Evolutionary conservation across 1,284 basidiomycete species (phyloP).

Genomic region (Boletus hoseneyae): DNA sequence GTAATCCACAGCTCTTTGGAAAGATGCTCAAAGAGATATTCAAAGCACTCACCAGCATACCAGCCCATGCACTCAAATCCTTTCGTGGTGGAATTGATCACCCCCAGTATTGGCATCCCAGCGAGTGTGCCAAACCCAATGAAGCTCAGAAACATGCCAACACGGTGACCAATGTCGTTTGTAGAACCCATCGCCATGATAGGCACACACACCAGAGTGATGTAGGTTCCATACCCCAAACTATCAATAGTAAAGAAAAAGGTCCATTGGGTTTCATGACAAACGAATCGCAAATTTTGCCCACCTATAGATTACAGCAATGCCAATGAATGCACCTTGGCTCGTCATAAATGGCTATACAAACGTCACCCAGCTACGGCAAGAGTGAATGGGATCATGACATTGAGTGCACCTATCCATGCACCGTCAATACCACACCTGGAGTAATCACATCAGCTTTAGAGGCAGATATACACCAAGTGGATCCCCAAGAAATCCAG

Average conservation of each 20-base stretch:
- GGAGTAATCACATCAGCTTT: neutral
- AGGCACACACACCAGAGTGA: slow-evolving; percentile 52
- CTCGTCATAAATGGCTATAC: slow-evolving; percentile 43
- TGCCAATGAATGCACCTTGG: slow-evolving; percentile 31
- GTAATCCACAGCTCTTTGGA: no score
- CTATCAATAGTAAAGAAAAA: slow-evolving; percentile 43
- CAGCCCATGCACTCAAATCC: slow-evolving; percentile 42
- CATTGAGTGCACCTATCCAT: slow-evolving; percentile 37
- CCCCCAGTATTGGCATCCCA: slow-evolving; percentile 51
- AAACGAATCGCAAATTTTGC: slow-evolving; percentile 5
- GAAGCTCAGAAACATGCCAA: slow-evolving; percentile 56
- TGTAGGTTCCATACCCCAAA: slow-evolving; percentile 52
- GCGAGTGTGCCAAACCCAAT: slow-evolving; percentile 43
- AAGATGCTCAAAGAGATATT: no score
- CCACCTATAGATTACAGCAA: slow-evolving; percentile 46
- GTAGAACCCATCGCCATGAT: slow-evolving; percentile 57
- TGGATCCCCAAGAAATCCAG: slow-evolving; percentile 40
- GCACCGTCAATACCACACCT: neutral
- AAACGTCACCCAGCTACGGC: slow-evolving; percentile 38
- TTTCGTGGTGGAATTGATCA: slow-evolving; percentile 36
- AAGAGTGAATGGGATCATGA: slow-evolving; percentile 42
- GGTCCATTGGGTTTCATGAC: neutral
- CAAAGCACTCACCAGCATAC: slow-evolving; percentile 39
- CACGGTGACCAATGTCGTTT: slow-evolving; percentile 56
- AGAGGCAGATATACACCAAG: slow-evolving; percentile 30